phyloP scores from a whole-genome alignment of 352 stramenopile genomes.

The Phytophthora sp. region DNA sequence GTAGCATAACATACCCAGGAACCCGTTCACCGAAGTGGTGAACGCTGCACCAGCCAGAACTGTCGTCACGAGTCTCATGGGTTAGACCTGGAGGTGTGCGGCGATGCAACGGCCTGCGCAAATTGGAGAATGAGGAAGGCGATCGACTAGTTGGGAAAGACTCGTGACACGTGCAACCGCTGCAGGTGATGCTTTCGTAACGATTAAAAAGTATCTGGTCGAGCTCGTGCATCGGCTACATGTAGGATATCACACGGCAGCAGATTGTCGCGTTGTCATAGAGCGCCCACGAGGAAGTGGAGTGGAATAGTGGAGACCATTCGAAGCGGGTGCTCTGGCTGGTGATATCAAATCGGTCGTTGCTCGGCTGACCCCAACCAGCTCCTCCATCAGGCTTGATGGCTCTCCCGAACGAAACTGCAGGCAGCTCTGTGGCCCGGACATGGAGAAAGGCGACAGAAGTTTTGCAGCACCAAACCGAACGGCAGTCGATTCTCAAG shows the following conservation, averaged over 20 bases:
- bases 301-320: no score
- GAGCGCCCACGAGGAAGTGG: no score
- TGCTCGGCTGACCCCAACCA: no score
- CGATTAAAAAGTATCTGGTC: neutral
- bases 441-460: no score
- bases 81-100: neutral
- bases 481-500: no score
- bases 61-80: neutral
- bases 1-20: slow-evolving; percentile 9
- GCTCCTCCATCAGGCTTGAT: no score
- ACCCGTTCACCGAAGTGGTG: neutral
- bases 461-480: no score
- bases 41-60: neutral
- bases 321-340: no score
- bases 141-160: no score
- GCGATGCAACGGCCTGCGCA: neutral
- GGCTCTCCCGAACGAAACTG: no score
- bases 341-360: no score
- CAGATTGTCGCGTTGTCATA: neutral
- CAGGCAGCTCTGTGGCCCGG: no score
- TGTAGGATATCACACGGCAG: neutral
- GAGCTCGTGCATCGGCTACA: neutral
- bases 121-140: slow-evolving; percentile 12
- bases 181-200: neutral
- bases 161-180: neutral